Base-by-base conservation (phyloP, 495 filamentous ascomycete species). In the Baudoinia panamericana region DNA sequence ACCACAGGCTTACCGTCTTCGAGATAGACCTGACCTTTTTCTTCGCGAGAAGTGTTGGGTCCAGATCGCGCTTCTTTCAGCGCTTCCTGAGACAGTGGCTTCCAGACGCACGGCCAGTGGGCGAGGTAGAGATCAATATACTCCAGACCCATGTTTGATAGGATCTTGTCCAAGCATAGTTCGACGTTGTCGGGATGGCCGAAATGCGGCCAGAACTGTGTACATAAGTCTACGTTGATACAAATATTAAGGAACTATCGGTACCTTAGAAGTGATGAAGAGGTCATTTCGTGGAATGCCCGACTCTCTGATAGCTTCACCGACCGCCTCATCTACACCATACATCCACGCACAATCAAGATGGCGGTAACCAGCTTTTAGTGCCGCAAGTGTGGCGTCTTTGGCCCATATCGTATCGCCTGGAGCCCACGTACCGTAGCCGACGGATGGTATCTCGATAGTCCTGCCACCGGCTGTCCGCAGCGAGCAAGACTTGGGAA, bases 111-210 rank as follows among this genome's bases (percentile, higher is more conserved):
- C 4, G 78, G 79, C 75, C 73, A 82, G 58, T 83, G 78, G 46
- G 81, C 70, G 32, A 81, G 65, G 54, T 76, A 84, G 0, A 80
- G 63, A 53, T 87, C 81, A 30, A 84, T 53, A 49, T 87, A 83
- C 41, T 75, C 68, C 5, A 78, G 58, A 8, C 66, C 66, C 34
- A 85, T 67, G 39, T 73, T 73, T 31, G 65, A 41, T 32, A 81
- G 64, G 4, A 68, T 65, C 30, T 61, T 55, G 29, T 74, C 59
- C 3, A 76, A 55, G 5, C 65, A 71, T 1, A 54, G 36, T 24
- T 61, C 64, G 0, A 73, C 66, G 47, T 66, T 55, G 18, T 58
- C 55, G 3, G 60, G 58, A 21, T 60, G 51, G 61, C 39, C 45
- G 40, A 49, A 45, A 21, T 49, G 40, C 1, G 24, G 41, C 43